These are phyloP conservation scores for Boletus reticulatus DNA, from an alignment of 768 basidiomycete genomes.

Conservation along the genomic window DNA sequence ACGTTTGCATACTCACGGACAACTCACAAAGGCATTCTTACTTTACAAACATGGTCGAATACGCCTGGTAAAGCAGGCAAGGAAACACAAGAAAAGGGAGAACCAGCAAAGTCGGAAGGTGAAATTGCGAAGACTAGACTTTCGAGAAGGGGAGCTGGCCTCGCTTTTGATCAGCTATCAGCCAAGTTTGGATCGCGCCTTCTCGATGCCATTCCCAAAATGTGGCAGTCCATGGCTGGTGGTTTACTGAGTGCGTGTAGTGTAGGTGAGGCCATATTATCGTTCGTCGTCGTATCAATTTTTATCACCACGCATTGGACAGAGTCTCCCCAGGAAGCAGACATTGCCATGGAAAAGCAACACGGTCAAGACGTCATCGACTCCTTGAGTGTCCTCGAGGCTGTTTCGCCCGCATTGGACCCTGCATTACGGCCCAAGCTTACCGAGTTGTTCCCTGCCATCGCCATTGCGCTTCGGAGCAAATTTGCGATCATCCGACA, in stretches of 20 bases:
- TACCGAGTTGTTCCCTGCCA: conserved; percentile 67
- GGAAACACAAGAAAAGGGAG: conserved; percentile 43
- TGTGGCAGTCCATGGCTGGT: conserved; percentile 92
- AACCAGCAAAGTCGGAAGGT: conserved; percentile 41
- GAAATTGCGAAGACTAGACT: conserved; percentile 65
- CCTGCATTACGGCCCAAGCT: conserved; percentile 67
- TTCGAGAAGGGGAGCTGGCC: conserved; percentile 80
- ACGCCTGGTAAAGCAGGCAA: conserved; percentile 34
- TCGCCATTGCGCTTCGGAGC: conserved; percentile 78
- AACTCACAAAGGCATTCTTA: conserved; percentile 69
- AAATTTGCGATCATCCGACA: conserved; percentile 88
- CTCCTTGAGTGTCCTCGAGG: conserved; percentile 85
- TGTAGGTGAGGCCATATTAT: conserved; percentile 47
- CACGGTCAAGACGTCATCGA: conserved; percentile 91
- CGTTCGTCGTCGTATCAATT: not conserved
- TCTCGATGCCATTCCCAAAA: conserved; percentile 80
- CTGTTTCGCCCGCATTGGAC: conserved; percentile 75
- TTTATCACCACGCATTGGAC: conserved; percentile 2
- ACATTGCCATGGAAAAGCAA: conserved; percentile 64
- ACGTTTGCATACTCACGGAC: conserved; percentile 74
- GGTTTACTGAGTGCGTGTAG: conserved; percentile 68
- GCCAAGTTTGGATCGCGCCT: conserved; percentile 69
- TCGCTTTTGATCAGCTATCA: conserved; percentile 81
- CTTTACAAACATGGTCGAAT: conserved; percentile 52
- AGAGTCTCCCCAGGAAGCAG: conserved; percentile 60